phyloP scores from a whole-genome alignment of 371 early-diverging fungal species.

The Nosema granulosis region DNA sequence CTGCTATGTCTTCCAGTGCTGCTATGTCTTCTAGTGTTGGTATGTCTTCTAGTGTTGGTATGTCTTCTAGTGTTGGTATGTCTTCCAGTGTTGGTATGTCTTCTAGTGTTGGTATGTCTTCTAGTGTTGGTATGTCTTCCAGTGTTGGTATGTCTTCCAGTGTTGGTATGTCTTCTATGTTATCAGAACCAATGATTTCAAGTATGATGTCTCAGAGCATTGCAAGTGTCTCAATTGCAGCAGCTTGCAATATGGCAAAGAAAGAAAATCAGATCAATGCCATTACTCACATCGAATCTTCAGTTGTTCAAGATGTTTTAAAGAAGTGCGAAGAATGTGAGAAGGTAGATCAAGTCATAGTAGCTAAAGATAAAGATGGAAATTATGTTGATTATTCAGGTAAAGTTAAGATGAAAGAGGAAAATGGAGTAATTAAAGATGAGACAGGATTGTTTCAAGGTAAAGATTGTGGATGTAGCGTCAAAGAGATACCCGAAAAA shows the following conservation, averaged over 20 bases:
- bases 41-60: not conserved
- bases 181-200: not conserved
- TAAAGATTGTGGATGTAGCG: conserved; percentile 64
- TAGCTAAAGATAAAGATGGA: conserved; percentile 37
- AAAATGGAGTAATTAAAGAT: conserved; percentile 62
- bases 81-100: not conserved
- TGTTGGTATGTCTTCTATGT: not conserved
- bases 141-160: not conserved
- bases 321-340: conserved; percentile 43
- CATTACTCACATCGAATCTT: conserved; percentile 10
- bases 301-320: conserved; percentile 42
- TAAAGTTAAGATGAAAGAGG: conserved; percentile 54
- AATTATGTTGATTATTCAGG: conserved; percentile 61
- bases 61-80: not conserved
- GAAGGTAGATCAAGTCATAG: conserved; percentile 52
- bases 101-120: conserved; percentile 5
- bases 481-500: conserved; percentile 56
- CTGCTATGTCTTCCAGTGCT: not conserved
- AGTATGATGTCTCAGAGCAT: not conserved
- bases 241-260: not conserved
- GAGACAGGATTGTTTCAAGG: conserved; percentile 64
- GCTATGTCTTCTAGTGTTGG: not conserved
- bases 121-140: not conserved
- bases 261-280: conserved; percentile 26
- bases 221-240: not conserved